A percentile compares a stretch with the other conserved stretches of the same genome.
phyloP scores from a whole-genome alignment of 441 rosid genomes.

The Hura crepitans region DNA sequence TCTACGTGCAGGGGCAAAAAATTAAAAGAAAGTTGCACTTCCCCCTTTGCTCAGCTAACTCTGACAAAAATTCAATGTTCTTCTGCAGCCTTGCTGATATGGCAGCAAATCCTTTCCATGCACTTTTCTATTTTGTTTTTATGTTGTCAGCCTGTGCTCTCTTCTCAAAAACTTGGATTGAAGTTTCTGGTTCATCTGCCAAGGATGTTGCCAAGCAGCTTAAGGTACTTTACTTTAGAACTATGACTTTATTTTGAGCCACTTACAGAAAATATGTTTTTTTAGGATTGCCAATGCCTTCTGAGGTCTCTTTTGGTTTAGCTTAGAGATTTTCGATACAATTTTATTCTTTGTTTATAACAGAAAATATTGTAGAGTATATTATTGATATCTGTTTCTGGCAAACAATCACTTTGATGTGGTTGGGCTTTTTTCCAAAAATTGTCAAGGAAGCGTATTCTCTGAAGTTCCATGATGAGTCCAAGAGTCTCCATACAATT shows the following conservation, averaged over 20 bases:
- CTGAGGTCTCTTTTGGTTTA: background rate
- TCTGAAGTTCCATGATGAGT: background rate
- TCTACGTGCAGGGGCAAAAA: background rate
- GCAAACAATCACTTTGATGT: background rate
- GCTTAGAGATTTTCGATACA: background rate
- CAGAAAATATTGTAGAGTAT: background rate
- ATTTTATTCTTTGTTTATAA: background rate
- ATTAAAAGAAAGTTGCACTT: background rate
- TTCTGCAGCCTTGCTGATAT: slow-evolving; percentile 64
- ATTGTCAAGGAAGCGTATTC: background rate
- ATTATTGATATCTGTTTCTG: background rate
- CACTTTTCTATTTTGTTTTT: slow-evolving; percentile 76
- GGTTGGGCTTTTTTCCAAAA: background rate
- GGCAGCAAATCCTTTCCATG: slow-evolving; percentile 96
- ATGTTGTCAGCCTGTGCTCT: slow-evolving; percentile 87
- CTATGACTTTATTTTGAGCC: background rate
- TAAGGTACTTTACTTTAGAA: slow-evolving; percentile 72
- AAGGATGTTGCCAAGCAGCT: slow-evolving; percentile 93
- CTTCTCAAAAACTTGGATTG: slow-evolving; percentile 96
- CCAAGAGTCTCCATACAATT: background rate
- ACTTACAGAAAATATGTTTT: background rate
- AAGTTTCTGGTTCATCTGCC: slow-evolving; percentile 95
- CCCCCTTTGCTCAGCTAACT: background rate
- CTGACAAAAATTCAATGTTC: background rate
- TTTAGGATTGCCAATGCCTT: background rate